These are phyloP conservation scores for Dioscorea cayenensis DNA, from an alignment of 116 monocot genomes.

Conservation along the genomic window DNA sequence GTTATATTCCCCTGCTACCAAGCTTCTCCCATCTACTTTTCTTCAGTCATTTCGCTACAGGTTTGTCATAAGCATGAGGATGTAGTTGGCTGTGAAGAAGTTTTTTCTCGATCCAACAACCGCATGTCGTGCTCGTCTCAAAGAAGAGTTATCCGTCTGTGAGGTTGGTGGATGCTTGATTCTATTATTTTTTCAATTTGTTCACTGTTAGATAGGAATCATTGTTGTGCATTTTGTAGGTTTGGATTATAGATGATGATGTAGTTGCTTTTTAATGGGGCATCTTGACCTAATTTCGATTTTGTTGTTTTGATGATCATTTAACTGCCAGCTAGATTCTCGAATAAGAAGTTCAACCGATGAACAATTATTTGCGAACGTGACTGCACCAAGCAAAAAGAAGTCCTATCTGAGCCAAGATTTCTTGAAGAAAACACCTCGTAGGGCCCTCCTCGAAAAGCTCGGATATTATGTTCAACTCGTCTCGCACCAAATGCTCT, in stretches of 20 bases:
- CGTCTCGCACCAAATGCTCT: too few relatives aligned
- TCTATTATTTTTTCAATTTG: not conserved
- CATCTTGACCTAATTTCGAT: constrained; percentile 72
- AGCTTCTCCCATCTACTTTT: not conserved
- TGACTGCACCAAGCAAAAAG: too few relatives aligned
- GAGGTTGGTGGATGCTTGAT: constrained; percentile 33
- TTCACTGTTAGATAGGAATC: not conserved
- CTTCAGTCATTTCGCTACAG: constrained; percentile 75
- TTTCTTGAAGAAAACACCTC: too few relatives aligned
- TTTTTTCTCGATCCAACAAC: constrained; percentile 44
- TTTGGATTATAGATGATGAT: constrained; percentile 91
- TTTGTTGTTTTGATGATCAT: constrained; percentile 95
- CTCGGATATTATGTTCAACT: too few relatives aligned
- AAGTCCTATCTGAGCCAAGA: too few relatives aligned
- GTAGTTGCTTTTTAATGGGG: constrained; percentile 88
- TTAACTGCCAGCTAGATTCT: constrained; percentile 87
- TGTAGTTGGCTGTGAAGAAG: constrained; percentile 67
- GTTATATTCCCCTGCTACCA: too few relatives aligned
- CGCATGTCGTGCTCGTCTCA: constrained; percentile 59
- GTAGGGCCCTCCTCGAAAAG: too few relatives aligned
- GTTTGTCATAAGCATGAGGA: constrained; percentile 91
- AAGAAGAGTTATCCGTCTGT: constrained; percentile 68
- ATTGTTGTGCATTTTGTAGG: constrained; percentile 28
- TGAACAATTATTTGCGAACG: too few relatives aligned
- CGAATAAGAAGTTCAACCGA: too few relatives aligned